Conservation (phyloP, 257 asterid species). For the Datura wrightii region DNA sequence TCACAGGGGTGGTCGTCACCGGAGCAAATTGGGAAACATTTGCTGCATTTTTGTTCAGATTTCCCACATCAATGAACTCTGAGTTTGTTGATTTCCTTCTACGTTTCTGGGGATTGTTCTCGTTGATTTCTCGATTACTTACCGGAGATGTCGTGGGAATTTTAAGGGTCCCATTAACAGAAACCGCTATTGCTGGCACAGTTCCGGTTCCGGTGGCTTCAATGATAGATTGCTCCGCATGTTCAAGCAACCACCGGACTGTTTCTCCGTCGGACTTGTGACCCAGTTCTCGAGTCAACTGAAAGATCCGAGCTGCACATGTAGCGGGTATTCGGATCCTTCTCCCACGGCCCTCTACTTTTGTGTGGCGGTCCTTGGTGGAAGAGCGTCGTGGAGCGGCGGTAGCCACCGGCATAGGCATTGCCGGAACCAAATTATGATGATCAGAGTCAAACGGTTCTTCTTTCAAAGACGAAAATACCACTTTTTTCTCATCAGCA, state of each 20-base stretch:
- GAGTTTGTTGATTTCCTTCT: constrained; percentile 22
- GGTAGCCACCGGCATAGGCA: not conserved
- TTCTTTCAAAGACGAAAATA: not conserved
- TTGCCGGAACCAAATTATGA: not conserved
- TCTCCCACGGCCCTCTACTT: constrained; percentile 29
- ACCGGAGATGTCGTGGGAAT: constrained; percentile 22
- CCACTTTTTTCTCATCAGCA: not conserved
- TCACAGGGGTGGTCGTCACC: not conserved
- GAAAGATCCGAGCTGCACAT: constrained; percentile 31
- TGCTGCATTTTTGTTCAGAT: not conserved
- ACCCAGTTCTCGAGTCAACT: constrained; percentile 30
- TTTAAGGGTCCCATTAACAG: constrained; percentile 25
- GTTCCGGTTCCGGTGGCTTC: constrained; percentile 33
- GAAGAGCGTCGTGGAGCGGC: not conserved
- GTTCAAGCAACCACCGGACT: constrained; percentile 35
- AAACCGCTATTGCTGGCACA: constrained; percentile 29
- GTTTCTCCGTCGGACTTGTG: constrained; percentile 34
- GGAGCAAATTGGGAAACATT: constrained; percentile 29
- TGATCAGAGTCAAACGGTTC: constrained; percentile 26
- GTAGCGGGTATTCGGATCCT: constrained; percentile 35
- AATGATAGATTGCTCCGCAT: constrained; percentile 25
- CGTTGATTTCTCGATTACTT: not conserved
- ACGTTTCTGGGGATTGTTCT: not conserved
- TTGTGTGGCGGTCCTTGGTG: constrained; percentile 31
- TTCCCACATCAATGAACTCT: not conserved